Base-by-base conservation (phyloP, 129 eudicot species). In the Centrapalus pauciflorus region DNA sequence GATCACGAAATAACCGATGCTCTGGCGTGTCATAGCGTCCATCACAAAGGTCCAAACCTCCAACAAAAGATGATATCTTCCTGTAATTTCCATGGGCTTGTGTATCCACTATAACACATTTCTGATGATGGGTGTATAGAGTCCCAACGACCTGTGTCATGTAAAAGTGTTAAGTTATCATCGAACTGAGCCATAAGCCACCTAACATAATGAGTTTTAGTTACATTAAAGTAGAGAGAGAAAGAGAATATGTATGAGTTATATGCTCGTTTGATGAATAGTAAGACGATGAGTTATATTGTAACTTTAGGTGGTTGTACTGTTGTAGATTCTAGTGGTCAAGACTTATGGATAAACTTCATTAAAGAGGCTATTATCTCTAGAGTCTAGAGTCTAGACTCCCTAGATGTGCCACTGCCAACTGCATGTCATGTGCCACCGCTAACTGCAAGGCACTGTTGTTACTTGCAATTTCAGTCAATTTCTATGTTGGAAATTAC, bases 21-120 rank as follows among this genome's bases (percentile, higher is more conserved):
- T 77, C 83, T 37, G 97, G 97, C 28, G 97, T 90, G 60, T 90
- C 97, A 71, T 90, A 90, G 19, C 95, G 95, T 25, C 97, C 97
- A 63, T 90, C 91, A 26, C 90, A 86, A 13, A 90, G 89, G 60
- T 90, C 97, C 59, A 90, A 74, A 48, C 97, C 97, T 60, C 97
- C 97, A n/a, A 90, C 51, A 65, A 81, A 90, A 59, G 97, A 81
- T 54, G 90, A 62, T 48, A 90, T 69, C 72, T 86, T 90, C 73
- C 97, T 72, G 82, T 84, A 80, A 45, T 82, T 86, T 33, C 89
- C 95, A 4, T 61, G 32, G 65, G 85, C 88, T 79, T 84, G 83
- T 46, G 97, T 76, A 66, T 90, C 97, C 68, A 86, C 95, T 73
- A 90, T 83, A 29, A 90, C 97, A 81, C 97, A 90, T 67, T 90